Base-by-base conservation (phyloP, 2,329 filamentous ascomycete genomes). In the Saccharata proteae region DNA sequence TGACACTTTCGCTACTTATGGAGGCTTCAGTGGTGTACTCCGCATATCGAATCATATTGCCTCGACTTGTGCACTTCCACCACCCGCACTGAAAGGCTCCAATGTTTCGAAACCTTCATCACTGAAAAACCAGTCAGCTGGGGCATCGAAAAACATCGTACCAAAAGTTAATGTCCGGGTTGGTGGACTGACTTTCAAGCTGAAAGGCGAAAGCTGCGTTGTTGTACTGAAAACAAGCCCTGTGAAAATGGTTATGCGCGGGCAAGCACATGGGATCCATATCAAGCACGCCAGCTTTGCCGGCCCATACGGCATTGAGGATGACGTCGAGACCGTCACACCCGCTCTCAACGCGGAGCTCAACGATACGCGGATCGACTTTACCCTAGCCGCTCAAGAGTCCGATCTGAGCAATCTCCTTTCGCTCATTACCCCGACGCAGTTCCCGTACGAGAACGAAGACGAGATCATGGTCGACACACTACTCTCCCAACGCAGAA, bases 401-500 rank as follows among this genome's bases (percentile, higher is more conserved):
- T 62, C 67, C 12, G 90, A 98, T 51, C 64, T 98, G 0, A 80
- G 86, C 46, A 73, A 77, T 19, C 66, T 98, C 2, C 61, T 98
- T 0, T 78, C 81, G 31, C 67, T 98, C 30, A 81, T 98, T 34
- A 93, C 81, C 5, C 92, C 90, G 0, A 93, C 86, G 0, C 90
- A 85, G 41, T 76, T 90, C 52, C 84, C 86, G 40, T 94, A 90
- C 44, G 78, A 88, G 38, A 74, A 77, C 27, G 81, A 92, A 38
- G 84, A 94, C 44, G 88, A 96, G 46, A 93, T 98, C 38, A 77
- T 98, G 65, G 72, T 98, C 14, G 88, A 96, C 44, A 94, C 84
- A 0, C 65, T 98, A 1, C 60, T 96, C 10, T 71, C 82, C 14
- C 90, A 98, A 52, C 69, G 90, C 37, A 71, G 78, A 32, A 88